These are phyloP conservation scores for Chytridiales sp. DNA, from an alignment of 371 early-diverging fungal species.

Conservation along the genomic window DNA sequence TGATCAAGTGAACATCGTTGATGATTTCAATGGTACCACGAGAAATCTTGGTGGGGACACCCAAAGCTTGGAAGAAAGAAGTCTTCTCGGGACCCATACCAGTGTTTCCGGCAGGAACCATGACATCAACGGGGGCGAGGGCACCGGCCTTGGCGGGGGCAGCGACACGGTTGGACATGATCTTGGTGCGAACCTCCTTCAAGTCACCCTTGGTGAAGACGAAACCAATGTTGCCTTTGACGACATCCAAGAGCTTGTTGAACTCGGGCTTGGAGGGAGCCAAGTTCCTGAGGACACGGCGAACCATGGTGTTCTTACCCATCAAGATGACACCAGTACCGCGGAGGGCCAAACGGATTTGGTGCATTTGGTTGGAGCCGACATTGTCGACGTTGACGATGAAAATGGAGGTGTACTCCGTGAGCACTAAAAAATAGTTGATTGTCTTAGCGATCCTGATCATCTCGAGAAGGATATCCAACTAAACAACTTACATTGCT, in stretches of 20 bases:
- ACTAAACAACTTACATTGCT: no score
- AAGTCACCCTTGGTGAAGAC: conserved; percentile 99
- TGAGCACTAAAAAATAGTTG: no score
- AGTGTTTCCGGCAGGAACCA: conserved; percentile 98
- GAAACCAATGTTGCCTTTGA: conserved; percentile 98
- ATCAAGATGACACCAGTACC: conserved; percentile 93
- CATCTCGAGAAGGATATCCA: no score
- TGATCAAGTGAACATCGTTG: conserved; percentile 91
- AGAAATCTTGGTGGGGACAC: conserved; percentile 99
- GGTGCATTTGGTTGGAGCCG: conserved; percentile 99
- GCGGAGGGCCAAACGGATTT: conserved; percentile 93
- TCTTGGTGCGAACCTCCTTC: conserved; percentile 90
- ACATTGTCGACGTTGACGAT: conserved; percentile 99
- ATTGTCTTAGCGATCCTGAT: no score
- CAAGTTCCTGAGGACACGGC: conserved; percentile 87
- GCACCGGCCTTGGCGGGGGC: conserved; percentile 99
- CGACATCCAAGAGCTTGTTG: conserved; percentile 80
- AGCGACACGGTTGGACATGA: conserved; percentile 91
- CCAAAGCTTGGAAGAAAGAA: conserved; percentile 99
- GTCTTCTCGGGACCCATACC: conserved; percentile 99
- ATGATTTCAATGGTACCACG: conserved; percentile 99
- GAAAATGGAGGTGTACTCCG: conserved; percentile 83
- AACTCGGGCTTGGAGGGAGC: conserved; percentile 80
- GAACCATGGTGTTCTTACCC: conserved; percentile 99
- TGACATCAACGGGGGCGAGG: conserved; percentile 94